Evolutionary conservation across 208 protist species (phyloP).

Genomic region (Trichomonas vaginalis): DNA sequence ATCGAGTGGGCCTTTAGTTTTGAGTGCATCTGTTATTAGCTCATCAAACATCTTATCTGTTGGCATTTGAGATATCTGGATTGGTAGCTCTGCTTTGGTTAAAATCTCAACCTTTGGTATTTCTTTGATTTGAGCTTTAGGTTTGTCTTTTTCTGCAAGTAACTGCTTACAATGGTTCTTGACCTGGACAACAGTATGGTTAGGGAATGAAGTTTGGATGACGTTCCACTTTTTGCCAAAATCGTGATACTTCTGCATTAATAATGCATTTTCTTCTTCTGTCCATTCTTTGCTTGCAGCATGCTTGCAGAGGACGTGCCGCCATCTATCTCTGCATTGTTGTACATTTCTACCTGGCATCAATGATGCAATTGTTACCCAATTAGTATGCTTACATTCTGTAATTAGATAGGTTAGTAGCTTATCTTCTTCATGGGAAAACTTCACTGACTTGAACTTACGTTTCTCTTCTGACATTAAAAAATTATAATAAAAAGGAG

Average conservation of each 20-base stretch:
- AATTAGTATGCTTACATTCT: neutral
- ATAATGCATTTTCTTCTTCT: neutral
- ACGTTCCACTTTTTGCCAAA: neutral
- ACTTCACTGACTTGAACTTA: neutral
- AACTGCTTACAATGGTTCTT: neutral
- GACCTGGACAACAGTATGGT: neutral
- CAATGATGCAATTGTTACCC: neutral
- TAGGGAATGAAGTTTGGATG: neutral
- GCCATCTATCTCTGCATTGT: slow-evolving; percentile 3
- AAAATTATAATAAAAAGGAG: too few species aligned
- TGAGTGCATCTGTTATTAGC: neutral
- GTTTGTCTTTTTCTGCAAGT: neutral
- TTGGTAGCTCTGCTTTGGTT: neutral
- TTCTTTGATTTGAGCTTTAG: neutral
- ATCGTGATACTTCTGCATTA: neutral
- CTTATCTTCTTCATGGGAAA: neutral
- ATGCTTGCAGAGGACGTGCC: neutral
- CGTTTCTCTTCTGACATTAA: neutral
- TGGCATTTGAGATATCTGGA: neutral
- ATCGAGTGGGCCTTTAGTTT: neutral
- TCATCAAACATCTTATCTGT: neutral
- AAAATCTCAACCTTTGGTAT: neutral
- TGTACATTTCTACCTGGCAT: neutral
- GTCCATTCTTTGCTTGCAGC: neutral
- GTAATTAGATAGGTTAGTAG: neutral